phyloP scores from a whole-genome alignment of 345 rosid genomes.

The Eucalyptus shirleyi region DNA sequence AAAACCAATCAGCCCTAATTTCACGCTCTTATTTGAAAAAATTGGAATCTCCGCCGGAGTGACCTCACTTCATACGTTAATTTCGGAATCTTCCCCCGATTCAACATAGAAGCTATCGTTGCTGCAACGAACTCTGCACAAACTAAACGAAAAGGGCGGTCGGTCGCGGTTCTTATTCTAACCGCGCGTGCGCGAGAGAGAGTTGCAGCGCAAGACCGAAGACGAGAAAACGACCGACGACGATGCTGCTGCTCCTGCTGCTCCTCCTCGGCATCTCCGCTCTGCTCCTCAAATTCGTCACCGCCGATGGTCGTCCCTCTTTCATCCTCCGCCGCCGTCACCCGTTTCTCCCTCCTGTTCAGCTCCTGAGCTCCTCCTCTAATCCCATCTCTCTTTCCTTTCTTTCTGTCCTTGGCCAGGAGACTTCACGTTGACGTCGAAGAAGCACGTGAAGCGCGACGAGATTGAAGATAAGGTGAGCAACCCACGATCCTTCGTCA shows the following conservation, averaged over 20 bases:
- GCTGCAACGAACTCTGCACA: not conserved
- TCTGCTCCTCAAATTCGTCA: slow-evolving; percentile 33
- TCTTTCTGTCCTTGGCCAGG: slow-evolving; percentile 19
- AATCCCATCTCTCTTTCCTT: not conserved
- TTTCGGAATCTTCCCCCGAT: not conserved
- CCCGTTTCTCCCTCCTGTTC: not conserved
- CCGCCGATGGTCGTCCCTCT: slow-evolving; percentile 44
- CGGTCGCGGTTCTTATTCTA: not conserved
- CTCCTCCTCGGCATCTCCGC: not conserved
- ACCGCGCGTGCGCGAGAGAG: not conserved
- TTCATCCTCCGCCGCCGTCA: not conserved
- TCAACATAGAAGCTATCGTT: not conserved
- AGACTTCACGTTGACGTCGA: slow-evolving; percentile 62
- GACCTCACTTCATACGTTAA: not conserved
- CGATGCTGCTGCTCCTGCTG: not conserved
- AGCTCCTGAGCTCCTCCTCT: not conserved
- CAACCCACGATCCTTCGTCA: not conserved
- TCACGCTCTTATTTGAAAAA: no score
- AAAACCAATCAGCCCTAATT: rapidly evolving
- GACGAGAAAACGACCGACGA: not conserved
- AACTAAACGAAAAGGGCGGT: not conserved
- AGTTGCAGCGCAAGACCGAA: not conserved
- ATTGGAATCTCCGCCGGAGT: no score
- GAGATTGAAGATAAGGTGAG: slow-evolving; percentile 74
- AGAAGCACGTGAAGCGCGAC: slow-evolving; percentile 57